Conservation (phyloP, 1,139 yeast genomes). For the Sugiyamaella grinbergsii region DNA sequence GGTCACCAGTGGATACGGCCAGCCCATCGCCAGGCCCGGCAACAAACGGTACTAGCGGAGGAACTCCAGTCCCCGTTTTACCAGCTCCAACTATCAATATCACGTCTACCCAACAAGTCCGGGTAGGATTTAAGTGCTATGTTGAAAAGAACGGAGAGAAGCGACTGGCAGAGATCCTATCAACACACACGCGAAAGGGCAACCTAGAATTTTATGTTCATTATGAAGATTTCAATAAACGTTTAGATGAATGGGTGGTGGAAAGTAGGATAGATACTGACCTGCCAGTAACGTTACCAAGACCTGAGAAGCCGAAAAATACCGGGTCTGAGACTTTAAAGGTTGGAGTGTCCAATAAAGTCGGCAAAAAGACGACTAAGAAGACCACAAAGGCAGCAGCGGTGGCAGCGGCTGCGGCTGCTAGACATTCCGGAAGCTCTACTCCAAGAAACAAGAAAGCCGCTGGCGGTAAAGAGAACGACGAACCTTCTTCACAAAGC, state of each 20-base stretch:
- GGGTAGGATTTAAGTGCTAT: slow-evolving; percentile 72
- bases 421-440: slow-evolving; percentile 3
- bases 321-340: slow-evolving; percentile 31
- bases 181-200: slow-evolving; percentile 73
- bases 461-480: slow-evolving; percentile 28
- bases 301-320: slow-evolving; percentile 48
- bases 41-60: slow-evolving; percentile 7
- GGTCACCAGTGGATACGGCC: not conserved
- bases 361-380: slow-evolving; percentile 47
- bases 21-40: slow-evolving; percentile 13
- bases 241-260: slow-evolving; percentile 91
- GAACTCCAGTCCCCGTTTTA: slow-evolving; percentile 2
- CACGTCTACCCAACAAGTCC: slow-evolving; percentile 30
- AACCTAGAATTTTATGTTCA: slow-evolving; percentile 86
- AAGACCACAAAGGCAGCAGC: slow-evolving; percentile 37
- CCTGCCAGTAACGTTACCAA: slow-evolving; percentile 71
- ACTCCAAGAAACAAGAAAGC: slow-evolving; percentile 13
- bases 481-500: slow-evolving; percentile 31
- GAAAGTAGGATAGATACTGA: slow-evolving; percentile 69
- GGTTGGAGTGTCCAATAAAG: slow-evolving; percentile 42
- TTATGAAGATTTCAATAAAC: slow-evolving; percentile 89
- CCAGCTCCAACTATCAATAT: slow-evolving; percentile 19
- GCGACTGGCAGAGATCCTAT: slow-evolving; percentile 82
- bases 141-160: slow-evolving; percentile 79
- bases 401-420: slow-evolving; percentile 17